Conservation (phyloP, 225 moss, liverwort and hornwort species). For the Asterella californica region DNA sequence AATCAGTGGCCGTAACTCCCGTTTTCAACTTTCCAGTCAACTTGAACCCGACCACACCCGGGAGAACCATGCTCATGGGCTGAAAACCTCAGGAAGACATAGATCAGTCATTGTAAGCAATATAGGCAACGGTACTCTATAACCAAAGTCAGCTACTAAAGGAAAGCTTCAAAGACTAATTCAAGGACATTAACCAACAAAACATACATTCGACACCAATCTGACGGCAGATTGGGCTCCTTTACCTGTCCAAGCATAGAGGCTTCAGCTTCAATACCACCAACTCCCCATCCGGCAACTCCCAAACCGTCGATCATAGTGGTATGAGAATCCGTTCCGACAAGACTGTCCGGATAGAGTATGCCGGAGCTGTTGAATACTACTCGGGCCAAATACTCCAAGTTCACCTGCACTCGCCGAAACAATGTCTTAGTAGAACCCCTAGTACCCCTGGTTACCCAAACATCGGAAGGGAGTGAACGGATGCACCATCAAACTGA, state of each 20-base stretch:
- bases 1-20: conserved; percentile 96
- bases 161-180: too few relatives aligned
- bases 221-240: background rate
- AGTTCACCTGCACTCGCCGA: conserved; percentile 60
- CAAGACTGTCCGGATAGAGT: conserved; percentile 87
- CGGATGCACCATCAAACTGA: background rate
- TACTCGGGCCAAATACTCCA: conserved; percentile 92
- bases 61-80: conserved; percentile 99
- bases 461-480: background rate
- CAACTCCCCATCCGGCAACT: conserved; percentile 99
- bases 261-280: conserved; percentile 98
- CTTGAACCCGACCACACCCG: conserved; percentile 96
- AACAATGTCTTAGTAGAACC: background rate
- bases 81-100: conserved; percentile 29
- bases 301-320: conserved; percentile 99
- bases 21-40: conserved; percentile 70
- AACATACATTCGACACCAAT: background rate
- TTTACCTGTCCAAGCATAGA: conserved; percentile 98
- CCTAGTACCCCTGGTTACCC: background rate
- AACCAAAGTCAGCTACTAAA: too few relatives aligned
- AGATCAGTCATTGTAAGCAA: background rate
- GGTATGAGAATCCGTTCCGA: conserved; percentile 99
- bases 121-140: background rate
- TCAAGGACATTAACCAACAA: background rate
- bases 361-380: conserved; percentile 78